phyloP scores from a whole-genome alignment of 1,284 basidiomycete species.

The Pseudozyma pruni region DNA sequence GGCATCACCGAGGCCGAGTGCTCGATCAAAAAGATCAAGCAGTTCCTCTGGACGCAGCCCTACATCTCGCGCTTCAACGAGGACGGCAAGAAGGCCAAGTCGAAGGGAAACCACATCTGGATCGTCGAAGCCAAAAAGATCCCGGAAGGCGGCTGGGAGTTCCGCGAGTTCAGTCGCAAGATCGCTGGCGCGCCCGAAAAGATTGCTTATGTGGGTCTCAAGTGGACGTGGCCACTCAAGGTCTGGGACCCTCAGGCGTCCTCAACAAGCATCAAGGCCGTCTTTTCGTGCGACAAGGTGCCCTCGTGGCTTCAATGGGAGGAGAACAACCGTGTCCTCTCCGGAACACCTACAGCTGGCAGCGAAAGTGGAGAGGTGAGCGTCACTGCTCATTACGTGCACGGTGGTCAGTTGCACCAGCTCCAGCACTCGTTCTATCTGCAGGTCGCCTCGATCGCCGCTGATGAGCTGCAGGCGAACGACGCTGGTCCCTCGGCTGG shows the following conservation, averaged over 20 bases:
- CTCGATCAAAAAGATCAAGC: slow-evolving; percentile 77
- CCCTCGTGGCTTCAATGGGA: slow-evolving; percentile 91
- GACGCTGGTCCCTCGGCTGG: slow-evolving; percentile 31
- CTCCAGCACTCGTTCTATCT: slow-evolving; percentile 62
- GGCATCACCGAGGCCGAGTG: slow-evolving; percentile 72
- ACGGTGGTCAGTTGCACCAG: slow-evolving; percentile 59
- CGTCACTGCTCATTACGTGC: slow-evolving; percentile 60
- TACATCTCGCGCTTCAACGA: slow-evolving; percentile 98
- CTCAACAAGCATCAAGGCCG: slow-evolving; percentile 74
- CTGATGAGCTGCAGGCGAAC: slow-evolving; percentile 34
- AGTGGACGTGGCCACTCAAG: slow-evolving; percentile 91
- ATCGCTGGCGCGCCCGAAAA: slow-evolving; percentile 67
- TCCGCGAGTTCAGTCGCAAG: slow-evolving; percentile 82
- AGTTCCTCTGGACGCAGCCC: slow-evolving; percentile 91
- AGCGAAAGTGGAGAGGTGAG: slow-evolving; percentile 55
- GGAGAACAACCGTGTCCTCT: slow-evolving; percentile 69
- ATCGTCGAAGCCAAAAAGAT: slow-evolving; percentile 92
- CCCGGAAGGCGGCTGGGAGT: slow-evolving; percentile 81
- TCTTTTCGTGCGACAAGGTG: slow-evolving; percentile 81
- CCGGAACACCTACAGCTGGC: slow-evolving; percentile 51
- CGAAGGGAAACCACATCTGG: slow-evolving; percentile 99
- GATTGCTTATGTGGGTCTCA: slow-evolving; percentile 76
- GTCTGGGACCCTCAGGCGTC: slow-evolving; percentile 91
- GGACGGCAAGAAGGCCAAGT: slow-evolving; percentile 97
- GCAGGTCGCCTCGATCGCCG: slow-evolving; percentile 46